Evolutionary conservation across 2,329 filamentous ascomycete species (phyloP), one percentile per base, ranked within the genome.

Genomic region (Sclerotinia trifoliorum): DNA sequence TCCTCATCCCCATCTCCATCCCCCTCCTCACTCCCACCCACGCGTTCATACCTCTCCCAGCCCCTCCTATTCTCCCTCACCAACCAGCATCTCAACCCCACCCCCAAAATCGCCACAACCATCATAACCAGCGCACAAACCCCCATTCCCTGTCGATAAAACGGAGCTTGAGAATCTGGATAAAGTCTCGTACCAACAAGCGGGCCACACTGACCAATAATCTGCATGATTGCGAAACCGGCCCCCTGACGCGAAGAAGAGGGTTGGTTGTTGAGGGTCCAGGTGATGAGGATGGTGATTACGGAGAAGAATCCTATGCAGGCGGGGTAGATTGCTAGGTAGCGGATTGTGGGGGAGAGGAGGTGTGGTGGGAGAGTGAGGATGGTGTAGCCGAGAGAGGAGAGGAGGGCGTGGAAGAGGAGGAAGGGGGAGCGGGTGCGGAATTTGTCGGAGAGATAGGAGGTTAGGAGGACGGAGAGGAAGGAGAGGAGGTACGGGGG

Each of bases 251-350:
- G 86, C 64, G 85, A 86, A 70, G 89, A 86, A 17, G 83, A 87
- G 65, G 85, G 80, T 76, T 95, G 91, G 78, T 96, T 97, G 77
- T 96, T 96, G 75, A 97, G 86, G 48, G 86, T 92, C 93, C 93
- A 97, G 1, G 92, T 90, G 68, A 97, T 91, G 73, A 94, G 90
- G 44, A 96, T 84, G 0, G 92, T 93, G 68, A 96, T 90, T 26
- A 92, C 90, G 69, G 86, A 88, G 82, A 96, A 94, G 79, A 96
- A 95, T 5, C 93, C 93, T 0, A 88, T 81, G 2, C 89, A 86
- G 2, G 93, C 92, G 0, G 92, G 92, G 77, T 90, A 96, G 10
- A 96, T 84, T 67, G 88, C 90, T 7, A 89, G 74, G 75, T 97
- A 97, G 24, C 92, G 84, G 49, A 85, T 70, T 56, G 84, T 80